phyloP scores from a whole-genome alignment of 352 stramenopile species.

The Pythium vanterpoolii region DNA sequence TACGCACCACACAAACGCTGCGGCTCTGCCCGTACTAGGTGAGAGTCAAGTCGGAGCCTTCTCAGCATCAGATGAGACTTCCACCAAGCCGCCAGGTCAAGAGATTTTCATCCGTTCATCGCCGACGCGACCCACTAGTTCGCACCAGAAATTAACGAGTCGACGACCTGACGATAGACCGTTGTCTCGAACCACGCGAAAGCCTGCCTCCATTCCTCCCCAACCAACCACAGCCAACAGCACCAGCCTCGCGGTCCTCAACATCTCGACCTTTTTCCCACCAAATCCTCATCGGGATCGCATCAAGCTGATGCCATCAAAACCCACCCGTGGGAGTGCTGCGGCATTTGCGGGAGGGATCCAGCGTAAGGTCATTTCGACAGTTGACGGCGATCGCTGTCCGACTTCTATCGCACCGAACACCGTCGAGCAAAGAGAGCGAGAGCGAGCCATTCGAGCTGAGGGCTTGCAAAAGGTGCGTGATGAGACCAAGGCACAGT shows the following conservation, averaged over 20 bases:
- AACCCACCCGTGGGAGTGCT: neutral
- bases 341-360: neutral
- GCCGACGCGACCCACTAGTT: neutral
- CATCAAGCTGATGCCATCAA: neutral
- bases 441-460: neutral
- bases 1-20: neutral
- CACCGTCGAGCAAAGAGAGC: neutral
- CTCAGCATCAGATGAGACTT: neutral
- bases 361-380: neutral
- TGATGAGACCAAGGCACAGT: neutral
- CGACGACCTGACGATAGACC: neutral
- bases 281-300: neutral
- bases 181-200: neutral
- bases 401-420: neutral
- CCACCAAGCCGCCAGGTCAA: neutral
- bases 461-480: neutral
- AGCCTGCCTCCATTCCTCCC: neutral
- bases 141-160: neutral
- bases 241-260: conserved; percentile 1
- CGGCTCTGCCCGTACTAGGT: neutral
- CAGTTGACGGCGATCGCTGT: neutral
- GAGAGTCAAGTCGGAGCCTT: neutral
- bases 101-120: neutral
- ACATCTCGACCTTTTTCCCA: conserved; percentile 8
- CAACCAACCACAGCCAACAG: neutral